Percentiles rank a stretch among this genome's conserved stretches.
Evolutionary conservation across 2,329 filamentous ascomycete species (phyloP).

Genomic region (Lomentospora prolificans): DNA sequence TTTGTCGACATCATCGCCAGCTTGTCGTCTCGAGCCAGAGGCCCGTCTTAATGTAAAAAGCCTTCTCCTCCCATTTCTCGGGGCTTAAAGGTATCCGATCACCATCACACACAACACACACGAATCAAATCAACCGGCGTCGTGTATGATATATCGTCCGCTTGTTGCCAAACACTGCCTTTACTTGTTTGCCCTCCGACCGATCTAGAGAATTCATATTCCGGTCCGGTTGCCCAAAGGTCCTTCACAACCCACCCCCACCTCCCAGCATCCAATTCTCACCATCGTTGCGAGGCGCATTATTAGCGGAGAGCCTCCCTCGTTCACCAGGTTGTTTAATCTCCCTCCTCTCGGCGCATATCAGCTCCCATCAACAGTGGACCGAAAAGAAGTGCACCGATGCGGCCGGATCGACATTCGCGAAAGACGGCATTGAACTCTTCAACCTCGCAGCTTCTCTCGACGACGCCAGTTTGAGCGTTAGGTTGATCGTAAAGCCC

Average conservation of each 20-base stretch:
- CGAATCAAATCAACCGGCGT: not conserved
- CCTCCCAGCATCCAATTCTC: too few relatives aligned
- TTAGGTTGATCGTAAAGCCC: conserved; percentile 3
- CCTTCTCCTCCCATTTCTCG: not conserved
- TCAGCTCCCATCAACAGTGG: not conserved
- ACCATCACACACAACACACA: not conserved
- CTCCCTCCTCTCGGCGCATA: not conserved
- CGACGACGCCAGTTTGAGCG: conserved; percentile 3
- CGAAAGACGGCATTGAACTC: conserved; percentile 3
- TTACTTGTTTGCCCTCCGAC: too few relatives aligned
- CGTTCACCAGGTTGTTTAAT: too few relatives aligned
- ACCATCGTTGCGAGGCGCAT: too few relatives aligned
- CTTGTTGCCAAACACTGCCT: not conserved
- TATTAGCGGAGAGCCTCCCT: too few relatives aligned
- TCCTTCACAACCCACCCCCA: too few relatives aligned
- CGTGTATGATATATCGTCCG: not conserved
- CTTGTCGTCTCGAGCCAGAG: not conserved
- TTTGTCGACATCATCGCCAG: not conserved
- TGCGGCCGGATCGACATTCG: conserved; percentile 2
- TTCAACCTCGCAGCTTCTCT: not conserved
- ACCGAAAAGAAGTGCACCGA: not conserved
- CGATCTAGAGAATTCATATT: too few relatives aligned
- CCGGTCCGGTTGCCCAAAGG: too few relatives aligned
- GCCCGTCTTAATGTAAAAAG: not conserved
- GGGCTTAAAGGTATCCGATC: not conserved